Evolutionary conservation across 345 rosid genomes (phyloP), one percentile per base, ranked within the genome.

Genomic region (Trapa incisa): DNA sequence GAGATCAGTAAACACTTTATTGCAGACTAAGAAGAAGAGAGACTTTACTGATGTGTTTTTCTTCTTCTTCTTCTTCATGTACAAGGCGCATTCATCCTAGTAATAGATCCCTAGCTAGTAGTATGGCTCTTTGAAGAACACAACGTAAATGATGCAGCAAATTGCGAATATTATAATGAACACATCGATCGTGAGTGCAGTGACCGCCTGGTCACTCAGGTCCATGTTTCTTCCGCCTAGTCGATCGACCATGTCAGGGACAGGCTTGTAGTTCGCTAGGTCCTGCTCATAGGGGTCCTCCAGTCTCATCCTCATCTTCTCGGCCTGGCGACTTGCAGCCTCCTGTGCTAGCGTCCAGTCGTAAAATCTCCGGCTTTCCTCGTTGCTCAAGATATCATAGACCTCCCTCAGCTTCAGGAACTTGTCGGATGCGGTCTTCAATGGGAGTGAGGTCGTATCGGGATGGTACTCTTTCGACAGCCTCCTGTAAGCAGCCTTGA

Each of bases 291-390:
- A 81, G 0, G 98, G 98, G 64, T 92, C 96, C 47, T 88, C 85
- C 12, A 92, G 67, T 41, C 76, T 86, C 80, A 85, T 80, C 54
- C 81, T 87, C 89, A 87, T 72, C 64, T 87, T 85, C 82, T 89
- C 91, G 6, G 87, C 91, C 75, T 92, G 82, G 2, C 88, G 83
- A 68, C 98, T 92, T 0, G 93, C 96, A 0, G 83, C 86, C 65
- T 92, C 98, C 67, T 92, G 98, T 5, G 93, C 98, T 0, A 92
- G 79, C 12, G 96, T 85, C 98, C 98, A 92, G 57, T 92, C 96
- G 41, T 92, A 92, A 68, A 92, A 92, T 64, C 71, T 78, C 2
- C 98, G 77, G 14, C 78, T 83, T 87, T 89, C 93, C 2, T 69
- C 81, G 12, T 83, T 65, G 82, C 96, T 85, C 50, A 92, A 42